These are phyloP conservation scores for Thermothelomyces thermophilus DNA, from an alignment of 2,329 filamentous ascomycete genomes.

Conservation along the genomic window DNA sequence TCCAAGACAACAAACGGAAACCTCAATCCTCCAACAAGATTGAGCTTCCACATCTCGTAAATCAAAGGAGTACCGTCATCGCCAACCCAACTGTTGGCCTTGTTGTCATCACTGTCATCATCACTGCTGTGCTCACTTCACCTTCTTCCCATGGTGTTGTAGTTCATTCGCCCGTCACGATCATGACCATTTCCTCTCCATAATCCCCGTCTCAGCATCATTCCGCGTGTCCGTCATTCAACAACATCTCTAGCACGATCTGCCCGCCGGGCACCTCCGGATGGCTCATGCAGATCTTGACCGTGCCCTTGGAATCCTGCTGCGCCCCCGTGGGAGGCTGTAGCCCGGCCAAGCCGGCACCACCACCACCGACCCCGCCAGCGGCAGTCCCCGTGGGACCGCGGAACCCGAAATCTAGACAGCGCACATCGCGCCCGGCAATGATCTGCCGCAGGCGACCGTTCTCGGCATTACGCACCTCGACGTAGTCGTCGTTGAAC, in stretches of 20 bases:
- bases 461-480: constrained; percentile 94
- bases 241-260: constrained; percentile 82
- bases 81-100: no score
- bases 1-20: no score
- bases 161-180: no score
- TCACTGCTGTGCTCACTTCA: no score
- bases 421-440: constrained; percentile 79
- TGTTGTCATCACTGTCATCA: neutral
- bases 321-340: constrained; percentile 16
- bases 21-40: no score
- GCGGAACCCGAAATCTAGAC: constrained; percentile 76
- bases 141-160: no score
- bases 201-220: constrained; percentile 28
- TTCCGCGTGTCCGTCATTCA: constrained; percentile 76
- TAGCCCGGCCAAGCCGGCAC: constrained; percentile 5
- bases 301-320: constrained; percentile 58
- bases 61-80: no score
- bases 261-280: constrained; percentile 78
- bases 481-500: constrained; percentile 94
- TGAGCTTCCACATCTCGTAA: no score
- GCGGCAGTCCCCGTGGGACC: constrained; percentile 47
- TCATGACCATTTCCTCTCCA: neutral
- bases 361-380: neutral
- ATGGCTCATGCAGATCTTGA: constrained; percentile 95
- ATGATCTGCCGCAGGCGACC: constrained; percentile 91